phyloP scores from a whole-genome alignment of 1,284 basidiomycete species.

The Sanghuangporus weigelae region DNA sequence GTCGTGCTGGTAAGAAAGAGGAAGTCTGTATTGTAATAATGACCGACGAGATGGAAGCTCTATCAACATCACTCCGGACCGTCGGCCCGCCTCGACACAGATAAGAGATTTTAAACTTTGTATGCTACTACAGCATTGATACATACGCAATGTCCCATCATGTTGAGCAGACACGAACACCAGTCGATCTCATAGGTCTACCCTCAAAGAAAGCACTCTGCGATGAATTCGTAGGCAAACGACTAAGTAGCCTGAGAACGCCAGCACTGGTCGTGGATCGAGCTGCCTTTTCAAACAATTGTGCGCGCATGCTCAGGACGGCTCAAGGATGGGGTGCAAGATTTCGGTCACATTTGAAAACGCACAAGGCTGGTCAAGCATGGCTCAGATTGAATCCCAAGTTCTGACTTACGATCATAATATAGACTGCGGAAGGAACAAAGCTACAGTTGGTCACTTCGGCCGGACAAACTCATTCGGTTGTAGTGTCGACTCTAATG shows the following conservation, averaged over 20 bases:
- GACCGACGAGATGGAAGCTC: not conserved
- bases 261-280: conserved; percentile 79
- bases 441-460: conserved; percentile 59
- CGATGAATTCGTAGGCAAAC: conserved; percentile 55
- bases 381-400: not conserved
- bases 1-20: no score
- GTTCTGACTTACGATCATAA: not conserved
- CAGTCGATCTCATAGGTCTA: conserved; percentile 35
- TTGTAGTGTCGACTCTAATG: conserved; percentile 76
- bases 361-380: conserved; percentile 55
- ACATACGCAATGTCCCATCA: conserved; percentile 23
- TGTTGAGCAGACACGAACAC: conserved; percentile 30
- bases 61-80: not conserved
- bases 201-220: conserved; percentile 53
- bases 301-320: conserved; percentile 62
- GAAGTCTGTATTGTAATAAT: not conserved
- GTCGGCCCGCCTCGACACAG: not conserved
- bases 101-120: not conserved
- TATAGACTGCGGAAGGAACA: conserved; percentile 69
- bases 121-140: conserved; percentile 57
- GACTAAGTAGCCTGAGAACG: conserved; percentile 59
- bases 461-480: conserved; percentile 48
- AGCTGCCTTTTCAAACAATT: conserved; percentile 64
- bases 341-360: conserved; percentile 83
- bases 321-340: conserved; percentile 58